Evolutionary conservation across 2,329 filamentous ascomycete genomes (phyloP).

Genomic region (Metarhizium brunneum): DNA sequence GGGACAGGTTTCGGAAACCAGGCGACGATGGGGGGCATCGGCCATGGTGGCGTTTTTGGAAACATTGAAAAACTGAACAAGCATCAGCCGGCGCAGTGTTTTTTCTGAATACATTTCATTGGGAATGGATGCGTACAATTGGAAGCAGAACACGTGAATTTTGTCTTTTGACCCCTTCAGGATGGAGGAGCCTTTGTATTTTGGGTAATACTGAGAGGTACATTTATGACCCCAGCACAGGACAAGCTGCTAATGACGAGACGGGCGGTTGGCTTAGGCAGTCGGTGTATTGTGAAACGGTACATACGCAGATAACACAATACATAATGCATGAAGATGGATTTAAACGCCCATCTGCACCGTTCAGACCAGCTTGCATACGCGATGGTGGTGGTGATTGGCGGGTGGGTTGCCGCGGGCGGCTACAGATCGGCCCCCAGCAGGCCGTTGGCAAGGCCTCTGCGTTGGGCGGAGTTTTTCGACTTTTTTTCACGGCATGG

Average conservation of each 20-base stretch:
- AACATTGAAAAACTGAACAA: conserved; percentile 12
- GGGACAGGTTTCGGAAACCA: conserved; percentile 41
- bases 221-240: neutral
- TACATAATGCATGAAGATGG: neutral
- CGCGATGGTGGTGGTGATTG: too few relatives aligned
- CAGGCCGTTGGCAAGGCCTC: too few relatives aligned
- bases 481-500: too few relatives aligned
- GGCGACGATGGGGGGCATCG: conserved; percentile 23
- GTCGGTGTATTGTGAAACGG: neutral
- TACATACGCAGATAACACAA: neutral
- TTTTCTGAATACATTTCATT: neutral
- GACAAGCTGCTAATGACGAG: neutral
- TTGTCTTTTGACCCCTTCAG: too few relatives aligned
- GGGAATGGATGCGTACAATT: neutral
- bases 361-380: too few relatives aligned
- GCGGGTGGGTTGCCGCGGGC: too few relatives aligned
- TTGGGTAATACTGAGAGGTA: too few relatives aligned
- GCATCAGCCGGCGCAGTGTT: neutral
- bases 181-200: too few relatives aligned
- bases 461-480: too few relatives aligned
- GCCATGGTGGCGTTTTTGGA: conserved; percentile 55
- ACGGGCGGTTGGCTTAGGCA: neutral
- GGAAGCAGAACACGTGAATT: too few relatives aligned
- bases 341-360: neutral
- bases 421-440: too few relatives aligned